Percentiles rank a stretch among this genome's conserved stretches.
Conservation (phyloP, 2,329 filamentous ascomycete species). For the Phialophora chinensis region DNA sequence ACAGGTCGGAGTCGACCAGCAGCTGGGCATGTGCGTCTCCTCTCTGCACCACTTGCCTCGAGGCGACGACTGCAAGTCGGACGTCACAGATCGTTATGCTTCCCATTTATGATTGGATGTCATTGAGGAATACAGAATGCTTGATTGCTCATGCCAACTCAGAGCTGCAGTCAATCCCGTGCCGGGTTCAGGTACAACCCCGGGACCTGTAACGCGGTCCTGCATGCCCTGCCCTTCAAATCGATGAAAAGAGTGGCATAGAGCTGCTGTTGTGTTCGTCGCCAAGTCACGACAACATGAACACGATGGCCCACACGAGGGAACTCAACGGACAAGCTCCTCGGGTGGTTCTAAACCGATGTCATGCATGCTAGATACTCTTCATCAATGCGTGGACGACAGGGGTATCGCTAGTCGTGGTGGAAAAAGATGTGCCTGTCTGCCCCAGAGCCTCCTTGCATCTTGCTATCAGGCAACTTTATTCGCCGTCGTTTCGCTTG, state of each 20-base stretch:
- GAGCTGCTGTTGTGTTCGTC: constrained; percentile 12
- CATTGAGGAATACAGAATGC: neutral
- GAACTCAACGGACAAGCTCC: constrained; percentile 9
- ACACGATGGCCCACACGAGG: neutral
- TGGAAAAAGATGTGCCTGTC: constrained; percentile 32
- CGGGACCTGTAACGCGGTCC: neutral
- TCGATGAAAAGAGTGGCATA: neutral
- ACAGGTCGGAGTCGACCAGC: neutral
- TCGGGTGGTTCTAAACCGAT: constrained; percentile 26
- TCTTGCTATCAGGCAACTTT: constrained; percentile 24
- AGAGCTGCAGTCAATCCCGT: neutral
- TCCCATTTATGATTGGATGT: neutral
- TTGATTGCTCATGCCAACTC: neutral
- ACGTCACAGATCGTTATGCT: constrained; percentile 1
- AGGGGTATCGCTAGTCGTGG: constrained; percentile 35
- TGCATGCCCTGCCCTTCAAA: neutral
- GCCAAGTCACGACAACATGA: constrained; percentile 19
- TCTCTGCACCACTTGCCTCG: neutral
- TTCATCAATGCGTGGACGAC: constrained; percentile 24
- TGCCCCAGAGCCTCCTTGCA: constrained; percentile 10
- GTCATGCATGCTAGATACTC: constrained; percentile 28
- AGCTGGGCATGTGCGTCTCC: neutral
- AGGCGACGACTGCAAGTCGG: constrained; percentile 8
- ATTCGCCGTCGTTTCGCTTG: constrained; percentile 28
- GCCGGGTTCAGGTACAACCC: neutral